A percentile compares a stretch with the other conserved stretches of the same genome.
Conservation (phyloP, 139 green algal species). For the Chlorella vulgaris region DNA sequence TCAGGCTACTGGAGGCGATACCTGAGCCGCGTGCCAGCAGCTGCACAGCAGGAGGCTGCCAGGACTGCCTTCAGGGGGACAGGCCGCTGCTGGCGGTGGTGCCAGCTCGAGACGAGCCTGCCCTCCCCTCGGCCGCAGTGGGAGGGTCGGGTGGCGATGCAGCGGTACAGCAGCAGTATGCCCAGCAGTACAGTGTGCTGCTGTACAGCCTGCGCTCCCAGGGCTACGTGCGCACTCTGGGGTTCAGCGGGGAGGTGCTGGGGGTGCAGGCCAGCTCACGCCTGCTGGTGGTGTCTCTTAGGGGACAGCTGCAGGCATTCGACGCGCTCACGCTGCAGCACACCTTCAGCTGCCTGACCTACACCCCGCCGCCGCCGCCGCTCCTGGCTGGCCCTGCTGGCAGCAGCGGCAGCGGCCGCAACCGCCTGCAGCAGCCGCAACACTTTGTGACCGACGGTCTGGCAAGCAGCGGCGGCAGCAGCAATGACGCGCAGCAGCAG, state of each 20-base stretch:
- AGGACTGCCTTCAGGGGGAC: neutral
- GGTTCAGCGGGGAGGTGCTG: slow-evolving; percentile 38
- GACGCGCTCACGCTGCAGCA: slow-evolving; percentile 51
- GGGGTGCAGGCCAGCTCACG: slow-evolving; percentile 30
- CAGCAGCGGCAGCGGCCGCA: neutral
- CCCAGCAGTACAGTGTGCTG: slow-evolving; percentile 24
- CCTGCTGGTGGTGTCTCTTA: slow-evolving; percentile 45
- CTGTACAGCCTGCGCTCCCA: slow-evolving; percentile 53
- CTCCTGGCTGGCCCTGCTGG: neutral
- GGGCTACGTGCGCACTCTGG: slow-evolving; percentile 32
- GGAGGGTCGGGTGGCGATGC: neutral
- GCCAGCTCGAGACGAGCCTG: neutral
- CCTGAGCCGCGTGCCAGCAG: slow-evolving; percentile 16
- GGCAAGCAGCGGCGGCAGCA: neutral
- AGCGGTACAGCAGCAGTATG: too few species aligned
- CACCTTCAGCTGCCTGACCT: slow-evolving; percentile 62
- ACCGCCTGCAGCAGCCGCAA: slow-evolving; percentile 1
- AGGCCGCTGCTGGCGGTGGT: slow-evolving; percentile 24
- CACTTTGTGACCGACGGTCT: slow-evolving; percentile 12
- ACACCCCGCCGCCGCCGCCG: slow-evolving; percentile 31
- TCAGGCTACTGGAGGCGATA: slow-evolving; percentile 42
- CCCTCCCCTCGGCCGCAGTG: neutral
- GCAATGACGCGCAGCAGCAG: neutral
- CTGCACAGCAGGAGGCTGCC: neutral
- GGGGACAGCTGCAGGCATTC: slow-evolving; percentile 55